These are phyloP conservation scores for Penicillium paradoxum DNA, from an alignment of 495 filamentous ascomycete genomes.

Conservation along the genomic window DNA sequence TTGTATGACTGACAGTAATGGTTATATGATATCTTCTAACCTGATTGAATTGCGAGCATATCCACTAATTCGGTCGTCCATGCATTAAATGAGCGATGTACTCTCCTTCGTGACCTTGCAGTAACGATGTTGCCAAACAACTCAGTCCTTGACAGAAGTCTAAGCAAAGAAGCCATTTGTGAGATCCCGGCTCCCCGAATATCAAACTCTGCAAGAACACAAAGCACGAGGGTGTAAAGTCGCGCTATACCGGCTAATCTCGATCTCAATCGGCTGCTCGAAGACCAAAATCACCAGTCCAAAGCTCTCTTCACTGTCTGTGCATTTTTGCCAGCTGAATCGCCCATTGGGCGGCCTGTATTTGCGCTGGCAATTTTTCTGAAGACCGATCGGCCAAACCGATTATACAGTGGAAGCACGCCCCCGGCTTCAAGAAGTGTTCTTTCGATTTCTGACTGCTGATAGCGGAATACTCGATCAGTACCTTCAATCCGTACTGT, in stretches of 20 bases:
- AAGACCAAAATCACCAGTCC: background rate
- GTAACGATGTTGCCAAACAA: no score
- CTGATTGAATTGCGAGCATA: no score
- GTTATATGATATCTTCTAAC: no score
- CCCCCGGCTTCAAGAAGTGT: background rate
- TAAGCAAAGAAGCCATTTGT: no score
- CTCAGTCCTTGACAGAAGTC: no score
- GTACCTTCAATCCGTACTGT: background rate
- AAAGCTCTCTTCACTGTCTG: background rate
- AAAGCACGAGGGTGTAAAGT: background rate
- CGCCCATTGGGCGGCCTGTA: background rate
- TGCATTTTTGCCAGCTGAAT: background rate
- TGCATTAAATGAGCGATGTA: no score
- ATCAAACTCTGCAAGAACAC: background rate
- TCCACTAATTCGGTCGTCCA: no score
- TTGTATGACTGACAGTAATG: no score
- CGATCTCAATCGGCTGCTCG: background rate
- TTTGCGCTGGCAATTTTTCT: background rate
- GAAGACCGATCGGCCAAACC: background rate
- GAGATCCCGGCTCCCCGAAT: no score
- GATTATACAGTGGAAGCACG: slow-evolving; percentile 1
- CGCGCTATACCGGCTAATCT: background rate
- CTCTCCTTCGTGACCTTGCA: no score
- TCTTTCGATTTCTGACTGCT: slow-evolving; percentile 1
- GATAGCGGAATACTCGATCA: background rate